phyloP scores from a whole-genome alignment of 2,329 filamentous ascomycete species.

The Colletotrichum sp. region DNA sequence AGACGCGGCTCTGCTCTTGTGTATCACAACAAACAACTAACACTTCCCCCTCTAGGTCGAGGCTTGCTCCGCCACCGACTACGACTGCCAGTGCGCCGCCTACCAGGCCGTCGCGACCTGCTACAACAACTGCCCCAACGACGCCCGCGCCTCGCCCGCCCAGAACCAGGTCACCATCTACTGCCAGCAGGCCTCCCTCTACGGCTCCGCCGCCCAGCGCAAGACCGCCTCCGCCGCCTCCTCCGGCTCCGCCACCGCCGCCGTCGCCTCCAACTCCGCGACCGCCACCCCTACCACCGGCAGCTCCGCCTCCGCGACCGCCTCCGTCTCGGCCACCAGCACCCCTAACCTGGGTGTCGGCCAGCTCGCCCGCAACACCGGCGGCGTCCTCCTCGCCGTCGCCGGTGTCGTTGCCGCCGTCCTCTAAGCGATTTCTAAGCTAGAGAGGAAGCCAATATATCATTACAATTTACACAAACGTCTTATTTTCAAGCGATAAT shows the following conservation, averaged over 20 bases:
- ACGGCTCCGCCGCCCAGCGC: constrained; percentile 35
- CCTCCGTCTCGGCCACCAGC: constrained; percentile 22
- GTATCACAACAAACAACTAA: not conserved
- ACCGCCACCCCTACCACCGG: constrained; percentile 24
- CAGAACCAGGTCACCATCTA: constrained; percentile 44
- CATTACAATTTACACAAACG: not conserved
- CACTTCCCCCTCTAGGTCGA: constrained; percentile 29
- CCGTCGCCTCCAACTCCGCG: constrained; percentile 26
- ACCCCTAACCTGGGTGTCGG: constrained; percentile 29
- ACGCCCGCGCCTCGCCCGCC: constrained; percentile 39
- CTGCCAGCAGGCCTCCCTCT: constrained; percentile 52
- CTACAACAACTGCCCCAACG: constrained; percentile 63
- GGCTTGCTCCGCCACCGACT: constrained; percentile 45
- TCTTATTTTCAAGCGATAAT: not conserved
- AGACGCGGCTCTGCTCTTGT: too few relatives aligned
- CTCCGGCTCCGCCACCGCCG: constrained; percentile 24
- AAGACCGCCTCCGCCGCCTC: constrained; percentile 29
- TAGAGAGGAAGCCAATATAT: not conserved
- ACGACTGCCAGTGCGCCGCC: constrained; percentile 50
- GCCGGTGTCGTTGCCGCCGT: constrained; percentile 42
- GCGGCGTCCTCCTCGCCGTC: constrained; percentile 38
- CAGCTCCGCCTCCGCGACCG: constrained; percentile 21
- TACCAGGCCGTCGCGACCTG: constrained; percentile 52
- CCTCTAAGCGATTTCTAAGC: constrained; percentile 29
- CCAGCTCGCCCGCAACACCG: constrained; percentile 34